A percentile compares a stretch with the other conserved stretches of the same genome.
Evolutionary conservation across 2,329 filamentous ascomycete species (phyloP).

Genomic region (Sclerotinia subarctica): DNA sequence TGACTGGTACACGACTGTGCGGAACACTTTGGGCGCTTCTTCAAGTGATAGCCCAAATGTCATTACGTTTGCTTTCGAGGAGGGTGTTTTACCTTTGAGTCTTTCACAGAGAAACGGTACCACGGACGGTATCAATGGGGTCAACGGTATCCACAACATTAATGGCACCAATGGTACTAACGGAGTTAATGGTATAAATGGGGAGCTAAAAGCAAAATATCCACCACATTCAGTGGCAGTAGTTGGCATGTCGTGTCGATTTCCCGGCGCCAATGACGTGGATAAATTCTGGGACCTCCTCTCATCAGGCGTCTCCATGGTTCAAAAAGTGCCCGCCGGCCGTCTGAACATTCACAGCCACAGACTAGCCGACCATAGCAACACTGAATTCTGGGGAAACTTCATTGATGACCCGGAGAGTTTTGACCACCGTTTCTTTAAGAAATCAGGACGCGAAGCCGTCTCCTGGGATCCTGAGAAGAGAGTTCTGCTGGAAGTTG

Average conservation of each 20-base stretch:
- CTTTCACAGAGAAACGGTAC: no score
- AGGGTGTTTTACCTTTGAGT: no score
- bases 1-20: no score
- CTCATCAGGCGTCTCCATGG: not conserved
- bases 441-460: conserved; percentile 54
- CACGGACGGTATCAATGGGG: no score
- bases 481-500: conserved; percentile 69
- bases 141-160: no score
- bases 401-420: not conserved
- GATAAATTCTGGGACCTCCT: not conserved
- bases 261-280: not conserved
- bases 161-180: no score
- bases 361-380: not conserved
- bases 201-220: no score
- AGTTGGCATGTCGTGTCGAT: not conserved
- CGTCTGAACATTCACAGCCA: not conserved
- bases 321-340: not conserved
- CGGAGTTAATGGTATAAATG: no score
- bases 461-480: conserved; percentile 71
- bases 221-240: not conserved
- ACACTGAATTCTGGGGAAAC: not conserved
- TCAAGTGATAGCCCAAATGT: no score
- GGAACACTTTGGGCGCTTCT: no score
- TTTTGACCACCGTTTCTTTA: not conserved
- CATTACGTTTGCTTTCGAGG: no score